Evolutionary conservation across 2,329 filamentous ascomycete genomes (phyloP), one percentile per base, ranked within the genome.

Genomic region (Aspergillus transmontanensis): DNA sequence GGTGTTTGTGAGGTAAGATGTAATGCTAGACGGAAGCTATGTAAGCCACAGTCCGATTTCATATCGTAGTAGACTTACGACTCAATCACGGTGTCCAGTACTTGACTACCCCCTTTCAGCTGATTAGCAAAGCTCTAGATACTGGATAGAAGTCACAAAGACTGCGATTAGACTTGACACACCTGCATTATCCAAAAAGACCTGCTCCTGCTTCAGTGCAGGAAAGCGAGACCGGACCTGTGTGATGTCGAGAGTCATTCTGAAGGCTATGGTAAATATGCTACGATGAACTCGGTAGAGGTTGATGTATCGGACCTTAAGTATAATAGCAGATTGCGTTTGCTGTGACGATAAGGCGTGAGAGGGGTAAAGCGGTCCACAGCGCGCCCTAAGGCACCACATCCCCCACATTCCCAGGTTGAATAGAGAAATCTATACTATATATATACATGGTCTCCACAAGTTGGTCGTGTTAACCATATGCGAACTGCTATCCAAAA

Each of bases 161-260:
- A 12, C 6, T 43, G 43, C 4, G 9, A 30, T 21, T 9, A 30
- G 45, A 12, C 14, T 34, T 57, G 23, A 62, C 66, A 9, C 48
- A 73, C 72, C 72, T 55, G 73, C 91, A 73, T 94, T 94, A 73
- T 94, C 91, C 68, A 94, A 85, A 74, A 86, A 93, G 57, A 93
- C 83, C 71, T 93, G 90, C 54, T 87, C 81, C 64, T 87, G 83
- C 46, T 83, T 78, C 45, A 94, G 76, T 16, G 90, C 89, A 39
- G 91, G 90, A 79, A 94, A 94, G 59, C 84, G 82, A 64, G 83
- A 80, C 64, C 89, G 84, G 34, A 85, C 83, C 56, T 80, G 78
- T 10, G 81, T 71, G 56, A 91, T 82, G 68, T 89, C 82, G 68
- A 91, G 65, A 34, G 76, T 58, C 71, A 72, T 72, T 26, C 56